Percentiles rank a stretch among this genome's conserved stretches.
Evolutionary conservation across 1,284 basidiomycete species (phyloP).

Genomic region (Volvariella volvacea): DNA sequence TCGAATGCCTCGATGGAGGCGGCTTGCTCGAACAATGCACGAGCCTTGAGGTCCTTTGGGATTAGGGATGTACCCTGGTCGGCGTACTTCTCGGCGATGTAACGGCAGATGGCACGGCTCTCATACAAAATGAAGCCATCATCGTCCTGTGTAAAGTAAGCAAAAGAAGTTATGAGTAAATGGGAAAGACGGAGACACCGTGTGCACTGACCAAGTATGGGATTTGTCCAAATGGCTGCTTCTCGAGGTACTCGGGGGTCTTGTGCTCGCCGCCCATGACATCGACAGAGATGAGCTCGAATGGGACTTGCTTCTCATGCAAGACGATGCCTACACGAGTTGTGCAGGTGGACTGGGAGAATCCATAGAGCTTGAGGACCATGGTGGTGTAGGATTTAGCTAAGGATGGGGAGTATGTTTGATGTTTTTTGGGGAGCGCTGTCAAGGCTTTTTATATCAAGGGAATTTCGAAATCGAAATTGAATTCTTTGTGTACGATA

Average conservation of each 20-base stretch:
- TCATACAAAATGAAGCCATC: constrained; percentile 33
- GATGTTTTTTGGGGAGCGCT: too few species aligned
- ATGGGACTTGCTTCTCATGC: constrained; percentile 45
- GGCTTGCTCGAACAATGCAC: constrained; percentile 48
- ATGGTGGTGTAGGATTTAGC: too few species aligned
- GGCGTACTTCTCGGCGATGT: constrained; percentile 32
- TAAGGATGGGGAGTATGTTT: too few species aligned
- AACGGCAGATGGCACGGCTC: constrained; percentile 37
- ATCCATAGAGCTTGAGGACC: constrained; percentile 46
- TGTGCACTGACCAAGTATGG: constrained; percentile 45
- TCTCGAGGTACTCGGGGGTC: constrained; percentile 28
- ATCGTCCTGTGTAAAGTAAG: background rate
- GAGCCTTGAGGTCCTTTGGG: constrained; percentile 26
- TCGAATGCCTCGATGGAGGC: constrained; percentile 41
- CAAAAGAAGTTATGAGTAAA: background rate
- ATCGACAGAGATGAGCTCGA: constrained; percentile 39
- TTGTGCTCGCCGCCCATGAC: constrained; percentile 41
- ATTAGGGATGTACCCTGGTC: constrained; percentile 25
- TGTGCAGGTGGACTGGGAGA: constrained; percentile 32
- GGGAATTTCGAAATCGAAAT: too few species aligned
- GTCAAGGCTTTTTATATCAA: too few species aligned
- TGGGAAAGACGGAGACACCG: background rate
- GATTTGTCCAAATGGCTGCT: constrained; percentile 63
- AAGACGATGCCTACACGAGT: constrained; percentile 35
- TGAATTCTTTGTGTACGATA: too few species aligned